Evolutionary conservation across 1,284 basidiomycete genomes (phyloP), one percentile per base, ranked within the genome.

Genomic region (Sanguinoderma infundibulare): DNA sequence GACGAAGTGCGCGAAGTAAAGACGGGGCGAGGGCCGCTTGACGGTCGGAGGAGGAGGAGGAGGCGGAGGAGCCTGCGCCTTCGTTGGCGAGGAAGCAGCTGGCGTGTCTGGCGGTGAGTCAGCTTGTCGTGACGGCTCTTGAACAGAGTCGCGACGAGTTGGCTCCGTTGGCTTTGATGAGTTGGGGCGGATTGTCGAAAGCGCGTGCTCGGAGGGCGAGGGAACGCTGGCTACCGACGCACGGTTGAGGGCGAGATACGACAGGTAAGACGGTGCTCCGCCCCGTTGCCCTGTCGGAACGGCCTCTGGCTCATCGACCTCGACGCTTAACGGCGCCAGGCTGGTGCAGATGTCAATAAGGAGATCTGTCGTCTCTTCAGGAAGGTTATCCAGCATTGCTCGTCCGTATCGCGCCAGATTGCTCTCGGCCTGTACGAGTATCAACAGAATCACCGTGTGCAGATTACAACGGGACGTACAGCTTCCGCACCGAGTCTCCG

Each of bases 1-100:
- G 42, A 98, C 90, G 68, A 98, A 99, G 74, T 98, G 95, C 0
- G 96, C 90, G 71, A 98, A 98, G 75, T 95, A 98, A 34, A 91
- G 81, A 1, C 90, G 82, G 0, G 96, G 95, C 0, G 95, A 95
- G 0, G 95, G 92, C 0, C 87, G 81, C 62, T 86, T 84, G 57
- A 79, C 72, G 2, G 74, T 75, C 0, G 67, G 57, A n/a, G n/a
- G n/a, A n/a, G n/a, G n/a, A n/a, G n/a, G n/a, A n/a, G n/a, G n/a
- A n/a, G 42, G 22, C 22, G 22, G 42, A 9, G 1, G n/a, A 5
- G 70, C 70, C 2, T 71, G 74, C 24, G 68, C 70, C 20, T 72
- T 63, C 26, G 71, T 57, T 1, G 72, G 57, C 2, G 72, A 63
- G 15, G 66, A 26, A 2, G 67, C 60, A 0, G 67, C 55, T 12